Base-by-base conservation (phyloP, 345 rosid genomes). In the Odontarrhena argentea region DNA sequence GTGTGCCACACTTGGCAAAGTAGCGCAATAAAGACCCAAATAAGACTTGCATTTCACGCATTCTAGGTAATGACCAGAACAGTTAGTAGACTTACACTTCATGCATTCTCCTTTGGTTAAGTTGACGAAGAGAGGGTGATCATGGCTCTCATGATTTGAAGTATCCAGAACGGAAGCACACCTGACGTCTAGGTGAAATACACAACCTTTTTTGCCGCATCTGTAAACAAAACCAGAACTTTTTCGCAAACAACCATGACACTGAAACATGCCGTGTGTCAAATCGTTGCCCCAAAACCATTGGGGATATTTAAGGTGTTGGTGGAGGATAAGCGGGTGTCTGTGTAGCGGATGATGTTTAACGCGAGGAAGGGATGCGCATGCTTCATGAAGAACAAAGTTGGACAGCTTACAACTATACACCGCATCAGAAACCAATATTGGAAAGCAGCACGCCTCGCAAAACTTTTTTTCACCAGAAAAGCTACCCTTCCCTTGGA, bases 21-120 rank as follows among this genome's bases (percentile, higher is more conserved):
- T 60, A 30, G 51, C 51, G 4, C 65, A 60, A 1, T 13, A 11
- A 30, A 60, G 9, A 43, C 51, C 65, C 28, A 60, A 60, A 60
- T n/a, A 42, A 9, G 50, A 44, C 8, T 44, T 15, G 14, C 51
- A 30, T 3, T 26, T 34, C 63, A 40, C 6, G 47, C 62, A 57
- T 18, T 22, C 30, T 11, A 49, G 54, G 8, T 9, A 25, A 49
- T 10, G 54, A 49, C 36, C 36, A 4, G 54, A 49, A 25, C 26
- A 9, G 8, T 28, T 9, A 4, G 11, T 11, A 10, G 54, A 49
- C 54, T 49, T 25, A 49, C 54, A 49, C 7, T 35, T 7, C 28
- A 35, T 55, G 7, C 60, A 55, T 9, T 36, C 41, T 24, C 54
- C 15, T 49, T 2, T 49, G 10, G 13, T 49, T 30, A 49, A 49